Base-by-base conservation (phyloP, 2,329 filamentous ascomycete species). In the Hypoxylon sp. region DNA sequence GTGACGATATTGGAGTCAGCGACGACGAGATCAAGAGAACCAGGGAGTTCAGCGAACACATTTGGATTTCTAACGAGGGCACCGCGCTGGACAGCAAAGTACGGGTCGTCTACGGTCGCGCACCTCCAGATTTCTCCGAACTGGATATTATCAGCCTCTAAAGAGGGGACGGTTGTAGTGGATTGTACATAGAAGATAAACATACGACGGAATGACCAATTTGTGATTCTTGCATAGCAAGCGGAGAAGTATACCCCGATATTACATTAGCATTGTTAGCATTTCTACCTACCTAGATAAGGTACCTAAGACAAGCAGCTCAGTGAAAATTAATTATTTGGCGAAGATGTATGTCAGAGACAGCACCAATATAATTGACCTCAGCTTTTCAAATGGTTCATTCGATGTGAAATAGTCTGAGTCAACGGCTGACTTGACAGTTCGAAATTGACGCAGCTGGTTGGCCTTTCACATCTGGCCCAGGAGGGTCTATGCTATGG, bases 21-120 rank as follows among this genome's bases (percentile, higher is more conserved):
- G 93, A 97, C 72, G 95, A 98, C 71, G 96, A 99, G 81, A 91
- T 98, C 46, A 85, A 85, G 74, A 85, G 92, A 34, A 97, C 94
- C 5, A 86, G 90, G 69, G 84, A 85, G 50, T 91, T 94, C 76
- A 95, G 90, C 75, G 88, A 92, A 63, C 84, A 88, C 67, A 91
- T 98, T 55, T 97, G 94, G 92, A 94, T 98, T 76, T 97, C 92
- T 73, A 97, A 97, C 78, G 91, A 96, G 77, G 94, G 94, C 63
- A 94, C 95, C 19, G 92, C 93, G 8, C 82, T 98, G 71, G 93
- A 97, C 81, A 91, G 89, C 60, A 94, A 93, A 78, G 88, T 88
- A 29, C 88, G 91, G 16, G 93, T 97, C 4, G 88, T 97, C 37
- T 97, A 96, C 78, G 91, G 91, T 69, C 88, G 88, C 68, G 92